Base-by-base conservation (phyloP, 2,329 filamentous ascomycete genomes). In the Cytospora schulzeri region DNA sequence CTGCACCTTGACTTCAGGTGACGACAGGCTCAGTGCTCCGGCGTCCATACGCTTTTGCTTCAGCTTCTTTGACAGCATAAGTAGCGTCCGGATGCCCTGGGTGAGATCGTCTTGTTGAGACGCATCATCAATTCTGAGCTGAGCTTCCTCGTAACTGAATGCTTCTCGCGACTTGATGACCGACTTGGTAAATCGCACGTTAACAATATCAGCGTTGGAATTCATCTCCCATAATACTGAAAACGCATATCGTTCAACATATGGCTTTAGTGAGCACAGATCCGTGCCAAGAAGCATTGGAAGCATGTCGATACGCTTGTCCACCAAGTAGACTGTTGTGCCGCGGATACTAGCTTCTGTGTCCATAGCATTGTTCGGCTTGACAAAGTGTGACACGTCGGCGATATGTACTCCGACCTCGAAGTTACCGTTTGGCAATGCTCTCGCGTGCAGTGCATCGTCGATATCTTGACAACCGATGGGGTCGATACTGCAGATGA, bases 261-360 rank as follows among this genome's bases (percentile, higher is more conserved):
- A 95, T 0, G 95, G 95, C 76, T 98, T 98, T 24, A 99, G 81
- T 0, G 95, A 99, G 79, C 95, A 99, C 1, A 99, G 83, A 73
- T 99, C 93, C 0, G 95, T 99, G 64, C 95, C 95, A 15, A 99
- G 88, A 35, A 99, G 88, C 84, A 93, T 93, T 1, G 96, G 96
- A 76, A 99, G 84, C 96, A 99, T 99, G 81, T 99, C 96, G 72
- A 99, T 99, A 71, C 95, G 93, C 83, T 99, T 99, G 78, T 99
- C 95, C 3, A 99, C 95, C 19, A 99, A 83, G 75, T 99, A 99
- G 31, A 99, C 95, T 0, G 94, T 98, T 5, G 95, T 98, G 67
- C 95, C 95, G 71, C 95, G 90, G 73, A 96, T 87, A 73, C 92
- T 95, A 3, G 95, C 95, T 78, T 99, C 95, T 56, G 88, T 86